Evolutionary conservation across 192 early-diverging fungal genomes (phyloP), one percentile per base, ranked within the genome.

Genomic region (Lunasporangiospora selenospora): DNA sequence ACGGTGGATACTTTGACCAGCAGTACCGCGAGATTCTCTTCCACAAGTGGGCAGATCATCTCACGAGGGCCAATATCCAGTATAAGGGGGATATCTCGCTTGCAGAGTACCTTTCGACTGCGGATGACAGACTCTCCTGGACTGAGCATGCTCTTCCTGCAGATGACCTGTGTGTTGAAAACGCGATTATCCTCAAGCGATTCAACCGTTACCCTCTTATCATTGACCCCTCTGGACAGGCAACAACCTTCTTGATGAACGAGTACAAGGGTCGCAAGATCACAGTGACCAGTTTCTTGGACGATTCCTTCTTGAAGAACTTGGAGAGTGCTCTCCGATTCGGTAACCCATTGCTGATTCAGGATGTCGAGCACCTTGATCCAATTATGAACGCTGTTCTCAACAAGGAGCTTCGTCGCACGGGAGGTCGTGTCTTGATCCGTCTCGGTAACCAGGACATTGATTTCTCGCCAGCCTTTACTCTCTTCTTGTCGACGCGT

Each of bases 1-100:
- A 99, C 65, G 95, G 87, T 34, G 98, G 98, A 16, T 94, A 91
- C 85, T 99, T 98, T 84, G 96, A 98, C 83, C 97, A 99, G 82
- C 89, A 93, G 54, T 90, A 97, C 71, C 90, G 98, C 54, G 88
- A 91, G 49, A 63, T 86, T 47, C 83, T 99, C 39, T 53, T 93
- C 48, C 65, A 79, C 26, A 87, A 86, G 38, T 99, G 97, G 97
- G 80, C 81, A 8, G 67, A 66, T 26, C 94, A 96, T 55, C 81
- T 92, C 13, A 47, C 67, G 29, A 71, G 53, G 33, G 90, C 94
- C 24, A 80, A 77, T 15, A 86, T 96, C 47, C 82, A 83, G 58
- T 92, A 84, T 81, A 91, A 94, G 33, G 61, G 70, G 9, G 92
- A 93, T 19, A 75, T 98, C 41, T 93, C 94, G 2, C 77, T 98